Conservation (phyloP, 2,329 filamentous ascomycete genomes). For the Corinectria fuckeliana region DNA sequence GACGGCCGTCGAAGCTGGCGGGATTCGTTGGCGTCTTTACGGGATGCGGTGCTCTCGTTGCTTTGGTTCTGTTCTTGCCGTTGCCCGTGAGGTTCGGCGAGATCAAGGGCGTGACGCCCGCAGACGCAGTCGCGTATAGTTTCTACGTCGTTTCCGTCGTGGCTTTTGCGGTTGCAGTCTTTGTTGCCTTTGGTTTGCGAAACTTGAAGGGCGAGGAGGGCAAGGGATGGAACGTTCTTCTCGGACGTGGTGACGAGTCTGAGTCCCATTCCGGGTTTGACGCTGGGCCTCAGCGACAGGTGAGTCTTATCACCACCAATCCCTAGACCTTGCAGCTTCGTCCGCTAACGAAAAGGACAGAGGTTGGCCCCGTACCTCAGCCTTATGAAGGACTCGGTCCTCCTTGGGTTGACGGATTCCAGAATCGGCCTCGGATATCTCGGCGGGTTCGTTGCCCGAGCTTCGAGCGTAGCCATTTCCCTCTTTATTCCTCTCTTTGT, state of each 20-base stretch:
- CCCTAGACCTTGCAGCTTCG: background rate
- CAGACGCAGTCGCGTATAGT: constrained; percentile 77
- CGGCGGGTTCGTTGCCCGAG: constrained; percentile 92
- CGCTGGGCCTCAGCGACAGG: constrained; percentile 32
- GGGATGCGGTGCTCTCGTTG: constrained; percentile 87
- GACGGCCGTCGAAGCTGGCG: constrained; percentile 70
- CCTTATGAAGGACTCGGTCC: constrained; percentile 67
- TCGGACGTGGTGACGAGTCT: constrained; percentile 48
- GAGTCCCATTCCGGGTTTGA: constrained; percentile 24
- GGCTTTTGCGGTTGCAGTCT: constrained; percentile 73
- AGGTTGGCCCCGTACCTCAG: constrained; percentile 62
- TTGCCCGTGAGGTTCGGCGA: constrained; percentile 81
- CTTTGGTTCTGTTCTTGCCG: constrained; percentile 82
- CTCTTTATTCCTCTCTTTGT: constrained; percentile 93
- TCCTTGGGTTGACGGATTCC: constrained; percentile 75
- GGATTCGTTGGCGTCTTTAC: constrained; percentile 93
- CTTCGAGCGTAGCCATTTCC: constrained; percentile 93
- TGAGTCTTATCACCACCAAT: constrained; percentile 28
- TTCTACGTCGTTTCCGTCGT: constrained; percentile 86
- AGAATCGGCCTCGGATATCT: constrained; percentile 88
- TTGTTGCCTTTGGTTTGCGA: constrained; percentile 80
- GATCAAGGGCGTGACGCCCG: constrained; percentile 73
- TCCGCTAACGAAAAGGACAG: constrained; percentile 25
- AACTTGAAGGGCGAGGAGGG: constrained; percentile 74
- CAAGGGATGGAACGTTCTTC: constrained; percentile 72